Evolutionary conservation across 139 green algal genomes (phyloP).

Genomic region (Chlorella sp.): DNA sequence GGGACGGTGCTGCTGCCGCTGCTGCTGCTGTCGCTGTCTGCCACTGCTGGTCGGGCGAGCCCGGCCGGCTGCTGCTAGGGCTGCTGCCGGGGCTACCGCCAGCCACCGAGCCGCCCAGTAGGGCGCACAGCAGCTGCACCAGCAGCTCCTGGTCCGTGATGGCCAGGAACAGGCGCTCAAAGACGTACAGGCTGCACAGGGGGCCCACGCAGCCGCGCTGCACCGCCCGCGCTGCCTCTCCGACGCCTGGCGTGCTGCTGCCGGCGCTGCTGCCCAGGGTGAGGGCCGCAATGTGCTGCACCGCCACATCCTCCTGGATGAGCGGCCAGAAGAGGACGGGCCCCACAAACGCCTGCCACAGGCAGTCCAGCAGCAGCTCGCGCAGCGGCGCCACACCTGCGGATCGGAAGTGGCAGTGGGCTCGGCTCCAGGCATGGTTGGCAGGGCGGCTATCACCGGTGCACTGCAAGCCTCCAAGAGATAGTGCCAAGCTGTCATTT

Average conservation of each 20-base stretch:
- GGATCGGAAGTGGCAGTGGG: background rate
- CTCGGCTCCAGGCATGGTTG: background rate
- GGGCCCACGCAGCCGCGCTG: constrained; percentile 43
- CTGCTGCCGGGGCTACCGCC: background rate
- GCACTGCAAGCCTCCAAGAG: no score
- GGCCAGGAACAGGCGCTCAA: constrained; percentile 80
- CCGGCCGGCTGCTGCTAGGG: background rate
- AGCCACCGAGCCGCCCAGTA: constrained; percentile 46
- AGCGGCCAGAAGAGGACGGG: constrained; percentile 75
- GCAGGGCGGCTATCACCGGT: background rate
- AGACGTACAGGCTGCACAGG: constrained; percentile 65
- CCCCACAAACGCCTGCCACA: constrained; percentile 69
- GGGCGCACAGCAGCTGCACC: constrained; percentile 54
- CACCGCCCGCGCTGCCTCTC: background rate
- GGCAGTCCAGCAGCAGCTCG: constrained; percentile 48
- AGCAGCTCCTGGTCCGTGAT: constrained; percentile 61
- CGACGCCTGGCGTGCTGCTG: background rate
- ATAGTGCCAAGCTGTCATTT: no score
- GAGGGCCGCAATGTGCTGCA: constrained; percentile 13
- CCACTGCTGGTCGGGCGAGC: background rate
- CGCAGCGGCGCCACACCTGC: constrained; percentile 49
- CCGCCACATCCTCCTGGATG: constrained; percentile 47
- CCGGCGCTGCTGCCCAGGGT: background rate
- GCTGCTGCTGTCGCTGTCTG: background rate
- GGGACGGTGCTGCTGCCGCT: background rate